Evolutionary conservation across 2,329 filamentous ascomycete genomes (phyloP).

Genomic region (Colletotrichum abscissum): DNA sequence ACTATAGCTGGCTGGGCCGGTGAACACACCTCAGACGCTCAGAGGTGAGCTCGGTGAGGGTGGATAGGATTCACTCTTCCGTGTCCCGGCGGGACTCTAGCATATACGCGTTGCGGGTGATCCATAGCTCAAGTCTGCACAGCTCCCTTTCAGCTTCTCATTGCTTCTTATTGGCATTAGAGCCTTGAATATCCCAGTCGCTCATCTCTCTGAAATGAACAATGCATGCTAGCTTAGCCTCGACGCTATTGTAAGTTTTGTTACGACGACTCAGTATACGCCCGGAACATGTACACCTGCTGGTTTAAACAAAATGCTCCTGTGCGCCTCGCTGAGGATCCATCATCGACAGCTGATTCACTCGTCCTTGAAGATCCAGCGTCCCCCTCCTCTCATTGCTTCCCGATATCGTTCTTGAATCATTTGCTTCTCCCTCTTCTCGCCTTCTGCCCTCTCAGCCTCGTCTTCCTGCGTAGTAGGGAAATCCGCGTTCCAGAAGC

Average conservation of each 20-base stretch:
- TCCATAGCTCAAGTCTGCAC: neutral
- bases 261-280: neutral
- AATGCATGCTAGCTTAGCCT: neutral
- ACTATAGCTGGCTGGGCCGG: neutral
- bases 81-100: too few species aligned
- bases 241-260: neutral
- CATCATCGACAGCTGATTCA: conserved; percentile 43
- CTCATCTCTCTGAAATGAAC: neutral
- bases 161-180: neutral
- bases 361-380: conserved; percentile 88
- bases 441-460: conserved; percentile 72
- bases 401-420: conserved; percentile 83
- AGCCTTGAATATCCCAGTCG: neutral
- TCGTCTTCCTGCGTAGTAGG: conserved; percentile 85
- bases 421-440: conserved; percentile 69
- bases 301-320: neutral
- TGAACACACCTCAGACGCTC: neutral
- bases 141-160: neutral
- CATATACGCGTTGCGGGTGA: neutral
- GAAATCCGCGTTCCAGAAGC: conserved; percentile 93
- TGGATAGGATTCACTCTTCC: neutral
- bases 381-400: conserved; percentile 80
- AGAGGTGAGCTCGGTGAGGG: conserved; percentile 8
- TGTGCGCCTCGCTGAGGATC: neutral
- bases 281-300: neutral